These are phyloP conservation scores for Bothia castanella DNA, from an alignment of 1,284 basidiomycete genomes.

Conservation along the genomic window DNA sequence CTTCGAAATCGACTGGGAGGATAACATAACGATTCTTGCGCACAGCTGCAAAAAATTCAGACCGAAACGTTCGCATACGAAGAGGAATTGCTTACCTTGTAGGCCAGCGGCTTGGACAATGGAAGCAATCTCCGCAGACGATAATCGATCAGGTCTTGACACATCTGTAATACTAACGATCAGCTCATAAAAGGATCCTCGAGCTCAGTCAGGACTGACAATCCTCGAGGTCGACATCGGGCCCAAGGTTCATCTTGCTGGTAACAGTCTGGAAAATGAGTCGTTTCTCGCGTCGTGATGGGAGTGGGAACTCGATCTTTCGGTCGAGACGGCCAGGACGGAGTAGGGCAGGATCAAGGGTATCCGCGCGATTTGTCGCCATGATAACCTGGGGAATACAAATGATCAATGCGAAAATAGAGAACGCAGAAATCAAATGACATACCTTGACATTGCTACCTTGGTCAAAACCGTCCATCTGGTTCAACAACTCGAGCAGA, in stretches of 20 bases:
- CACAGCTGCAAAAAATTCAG: slow-evolving; percentile 59
- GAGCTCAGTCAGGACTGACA: slow-evolving; percentile 52
- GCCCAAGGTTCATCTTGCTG: slow-evolving; percentile 95
- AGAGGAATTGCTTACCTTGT: slow-evolving; percentile 61
- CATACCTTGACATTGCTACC: slow-evolving; percentile 95
- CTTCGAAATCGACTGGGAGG: slow-evolving; percentile 95
- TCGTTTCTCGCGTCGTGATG: slow-evolving; percentile 92
- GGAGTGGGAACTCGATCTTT: slow-evolving; percentile 98
- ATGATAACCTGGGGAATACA: slow-evolving; percentile 77
- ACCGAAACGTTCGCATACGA: neutral
- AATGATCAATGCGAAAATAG: neutral
- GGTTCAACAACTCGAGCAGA: slow-evolving; percentile 95
- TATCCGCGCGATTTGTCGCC: slow-evolving; percentile 97
- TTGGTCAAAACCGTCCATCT: slow-evolving; percentile 99
- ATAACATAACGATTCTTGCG: slow-evolving; percentile 98
- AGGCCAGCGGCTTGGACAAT: slow-evolving; percentile 97
- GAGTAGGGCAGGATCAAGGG: slow-evolving; percentile 92
- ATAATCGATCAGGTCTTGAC: slow-evolving; percentile 92
- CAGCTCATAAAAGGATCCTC: slow-evolving; percentile 3
- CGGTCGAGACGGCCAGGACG: slow-evolving; percentile 97
- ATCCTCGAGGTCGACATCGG: slow-evolving; percentile 98
- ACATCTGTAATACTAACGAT: slow-evolving; percentile 60
- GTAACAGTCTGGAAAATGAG: slow-evolving; percentile 99
- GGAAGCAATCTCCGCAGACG: slow-evolving; percentile 92
- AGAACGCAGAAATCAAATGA: neutral